Conservation (phyloP, 257 asterid species). For the Capsicum rhomboideum region DNA sequence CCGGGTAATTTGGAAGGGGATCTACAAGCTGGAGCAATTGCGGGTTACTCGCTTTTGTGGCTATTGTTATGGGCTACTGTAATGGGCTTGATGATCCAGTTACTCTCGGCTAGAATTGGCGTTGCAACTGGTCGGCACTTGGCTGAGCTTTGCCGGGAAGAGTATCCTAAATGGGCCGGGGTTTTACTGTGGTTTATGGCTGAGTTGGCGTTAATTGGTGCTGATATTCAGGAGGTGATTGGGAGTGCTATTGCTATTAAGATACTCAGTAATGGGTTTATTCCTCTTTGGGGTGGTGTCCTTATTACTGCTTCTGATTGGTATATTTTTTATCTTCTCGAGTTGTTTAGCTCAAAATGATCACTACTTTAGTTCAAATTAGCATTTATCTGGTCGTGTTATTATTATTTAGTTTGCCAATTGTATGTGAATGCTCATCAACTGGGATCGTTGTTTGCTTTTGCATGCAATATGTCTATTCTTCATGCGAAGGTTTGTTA, state of each 20-base stretch:
- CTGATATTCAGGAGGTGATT: constrained; percentile 95
- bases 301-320: constrained; percentile 87
- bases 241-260: constrained; percentile 95
- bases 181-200: constrained; percentile 83
- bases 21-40: constrained; percentile 93
- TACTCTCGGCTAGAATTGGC: constrained; percentile 69
- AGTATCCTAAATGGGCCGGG: constrained; percentile 83
- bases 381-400: too few species aligned
- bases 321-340: constrained; percentile 25
- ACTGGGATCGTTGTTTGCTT: neutral
- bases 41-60: constrained; percentile 89
- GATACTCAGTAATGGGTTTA: constrained; percentile 68
- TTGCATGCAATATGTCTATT: neutral
- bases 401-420: neutral
- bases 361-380: neutral
- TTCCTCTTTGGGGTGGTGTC: constrained; percentile 89
- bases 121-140: constrained; percentile 93
- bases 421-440: neutral
- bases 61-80: constrained; percentile 82
- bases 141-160: constrained; percentile 92
- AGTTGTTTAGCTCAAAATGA: neutral
- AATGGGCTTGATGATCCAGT: constrained; percentile 84
- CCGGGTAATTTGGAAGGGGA: constrained; percentile 97
- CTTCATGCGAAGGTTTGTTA: neutral
- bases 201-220: constrained; percentile 86